Base-by-base conservation (phyloP, 805 yeast species). In the Saccharomyces jurei region DNA sequence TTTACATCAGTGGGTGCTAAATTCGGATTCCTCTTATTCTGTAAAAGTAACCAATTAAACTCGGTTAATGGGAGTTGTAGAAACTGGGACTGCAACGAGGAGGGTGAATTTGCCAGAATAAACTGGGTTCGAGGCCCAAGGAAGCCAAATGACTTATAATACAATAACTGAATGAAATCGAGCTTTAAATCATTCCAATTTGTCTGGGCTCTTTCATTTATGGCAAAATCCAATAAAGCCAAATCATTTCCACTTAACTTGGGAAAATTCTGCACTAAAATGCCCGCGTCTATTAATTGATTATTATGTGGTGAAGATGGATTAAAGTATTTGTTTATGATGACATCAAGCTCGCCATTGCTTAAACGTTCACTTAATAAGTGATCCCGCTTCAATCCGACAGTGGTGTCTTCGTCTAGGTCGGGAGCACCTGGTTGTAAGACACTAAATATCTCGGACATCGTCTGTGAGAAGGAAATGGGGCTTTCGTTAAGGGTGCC, bases 341-440 rank as follows among this genome's bases (percentile, higher is more conserved):
- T 36, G 11, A 10, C 25, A 17, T 22, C 6, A n/a, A 36, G 44
- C 50, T 54, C 58, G 13, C 52, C 53, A 25, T 52, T 48, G 13
- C 55, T 50, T 31, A 60, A 46, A 22, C 53, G 53, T 22, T 54
- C 50, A n/a, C 49, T 49, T 26, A 51, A 25, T 17, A 51, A 10
- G 25, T n/a, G 44, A 17, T 36, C 44, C 9, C 44, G 44, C n/a
- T 59, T 61, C 21, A 55, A 21, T 8, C 25, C 44, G 22, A 8
- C 10, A 2, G 44, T n/a, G 13, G 59, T 61, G 14, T 60, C 64
- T 46, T 60, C 64, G 25, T 59, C 64, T 17, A 54, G 62, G 1
- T 59, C 55, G 11, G 53, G 53, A 11, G 61, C 56, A 21, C 51
- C 53, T 22, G 60, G 60, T 22, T 60, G 61, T 41, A 60, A 59